Percentiles rank a stretch among this genome's conserved stretches.
These are phyloP conservation scores for Neurospora sublineolata DNA, from an alignment of 495 filamentous ascomycete genomes.

Conservation along the genomic window DNA sequence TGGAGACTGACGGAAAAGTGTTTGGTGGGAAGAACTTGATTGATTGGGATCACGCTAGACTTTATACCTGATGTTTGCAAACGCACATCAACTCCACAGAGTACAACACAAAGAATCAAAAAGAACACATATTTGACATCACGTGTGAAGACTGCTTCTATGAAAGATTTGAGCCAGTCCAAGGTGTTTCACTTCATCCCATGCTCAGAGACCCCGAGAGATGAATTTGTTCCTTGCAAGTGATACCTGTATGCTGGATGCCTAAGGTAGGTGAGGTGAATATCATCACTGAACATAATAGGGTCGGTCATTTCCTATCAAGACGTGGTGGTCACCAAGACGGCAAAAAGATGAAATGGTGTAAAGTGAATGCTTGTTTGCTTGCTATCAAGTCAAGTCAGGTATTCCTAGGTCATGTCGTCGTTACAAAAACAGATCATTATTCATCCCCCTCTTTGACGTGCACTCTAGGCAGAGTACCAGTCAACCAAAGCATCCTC, in stretches of 20 bases:
- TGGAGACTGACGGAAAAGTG: background rate
- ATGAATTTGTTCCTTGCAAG: background rate
- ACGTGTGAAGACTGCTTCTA: background rate
- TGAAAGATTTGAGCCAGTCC: background rate
- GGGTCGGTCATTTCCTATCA: background rate
- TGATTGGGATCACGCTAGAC: background rate
- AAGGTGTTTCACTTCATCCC: background rate
- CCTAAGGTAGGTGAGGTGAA: background rate
- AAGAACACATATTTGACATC: background rate
- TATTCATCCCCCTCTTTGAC: background rate
- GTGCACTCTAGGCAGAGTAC: constrained; percentile 5
- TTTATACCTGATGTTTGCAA: background rate
- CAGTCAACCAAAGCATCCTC: constrained; percentile 27
- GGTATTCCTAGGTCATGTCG: background rate
- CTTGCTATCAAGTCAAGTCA: background rate
- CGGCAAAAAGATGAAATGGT: background rate
- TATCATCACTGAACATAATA: background rate
- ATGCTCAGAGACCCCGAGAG: background rate
- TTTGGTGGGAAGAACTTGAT: background rate
- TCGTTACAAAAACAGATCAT: background rate
- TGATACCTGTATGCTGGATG: background rate
- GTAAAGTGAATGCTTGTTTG: background rate
- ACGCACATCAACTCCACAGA: background rate
- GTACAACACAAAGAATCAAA: background rate
- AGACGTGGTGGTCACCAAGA: background rate